Conservation (phyloP, 495 filamentous ascomycete genomes). For the Aspergillus carlsbadensis region DNA sequence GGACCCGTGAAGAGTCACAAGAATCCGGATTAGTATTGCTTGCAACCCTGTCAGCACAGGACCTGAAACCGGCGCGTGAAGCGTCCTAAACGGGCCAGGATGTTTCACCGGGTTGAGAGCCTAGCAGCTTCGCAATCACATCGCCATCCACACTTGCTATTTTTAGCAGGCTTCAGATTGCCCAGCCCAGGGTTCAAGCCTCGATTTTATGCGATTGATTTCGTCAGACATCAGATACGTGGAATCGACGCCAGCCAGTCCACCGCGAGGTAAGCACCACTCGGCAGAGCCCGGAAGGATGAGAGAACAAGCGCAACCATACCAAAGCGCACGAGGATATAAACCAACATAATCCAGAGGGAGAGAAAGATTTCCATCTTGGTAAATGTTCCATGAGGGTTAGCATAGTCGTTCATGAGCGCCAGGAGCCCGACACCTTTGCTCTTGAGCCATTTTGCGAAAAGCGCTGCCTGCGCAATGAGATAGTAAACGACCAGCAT, state of each 20-base stretch:
- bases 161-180: no score
- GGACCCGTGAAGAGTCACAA: no score
- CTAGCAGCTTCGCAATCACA: no score
- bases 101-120: no score
- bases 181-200: no score
- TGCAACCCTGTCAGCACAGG: no score
- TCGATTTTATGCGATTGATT: no score
- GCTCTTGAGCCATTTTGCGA: not conserved
- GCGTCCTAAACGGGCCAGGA: no score
- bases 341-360: not conserved
- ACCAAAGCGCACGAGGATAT: not conserved
- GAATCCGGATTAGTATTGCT: no score
- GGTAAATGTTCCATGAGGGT: not conserved
- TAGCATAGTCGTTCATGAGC: not conserved
- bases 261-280: not conserved
- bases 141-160: no score
- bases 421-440: not conserved
- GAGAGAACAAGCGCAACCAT: not conserved
- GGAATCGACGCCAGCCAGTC: slow-evolving; percentile 6
- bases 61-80: no score
- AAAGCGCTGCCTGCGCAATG: not conserved
- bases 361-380: not conserved
- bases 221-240: not conserved
- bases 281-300: not conserved
- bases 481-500: not conserved